Evolutionary conservation across 495 filamentous ascomycete genomes (phyloP), one percentile per base, ranked within the genome.

Genomic region (Polyplosphaeria fusca): DNA sequence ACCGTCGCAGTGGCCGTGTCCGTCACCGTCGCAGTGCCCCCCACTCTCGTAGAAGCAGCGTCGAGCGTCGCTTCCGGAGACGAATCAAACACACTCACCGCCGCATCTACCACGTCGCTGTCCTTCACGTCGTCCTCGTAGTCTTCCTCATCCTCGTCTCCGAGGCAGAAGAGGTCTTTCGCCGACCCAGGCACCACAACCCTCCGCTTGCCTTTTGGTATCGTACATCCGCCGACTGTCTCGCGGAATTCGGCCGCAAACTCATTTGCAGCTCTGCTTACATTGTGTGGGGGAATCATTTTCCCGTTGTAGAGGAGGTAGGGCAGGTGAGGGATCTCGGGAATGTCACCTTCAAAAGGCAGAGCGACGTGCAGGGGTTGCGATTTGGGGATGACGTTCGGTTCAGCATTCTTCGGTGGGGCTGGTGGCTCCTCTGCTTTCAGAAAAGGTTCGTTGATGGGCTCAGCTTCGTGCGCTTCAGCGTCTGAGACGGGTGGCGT

Each of bases 131-230:
- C 62, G 37, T 68, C 58, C 45, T 60, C 62, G 26, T 44, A 63
- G 39, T 63, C 65, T 12, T 63, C 27, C 25, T 67, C 63, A 18
- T 56, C 43, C 16, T 66, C 62, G 24, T 65, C 70, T 1, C 64
- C 63, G 38, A 68, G 64, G 44, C 71, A 73, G 39, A 72, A 73
- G 37, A 73, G 51, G 52, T 72, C 70, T n/a, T 61, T 60, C 39
- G 69, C 54, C 27, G 40, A 61, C 1, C 60, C 46, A 2, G 42
- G 24, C 9, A 20, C n/a, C 1, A 67, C 47, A 19, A 47, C 40
- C 7, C 66, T 52, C 4, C 52, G 50, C 40, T 63, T 60, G 18
- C 55, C 49, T 23, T 67, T 61, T 11, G 55, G 44, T 7, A 37
- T 38, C 13, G 13, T 48, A 54, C 71, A 74, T n/a, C 70, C 65